Evolutionary conservation across 257 asterid genomes (phyloP).

Genomic region (Primulina tabacum): DNA sequence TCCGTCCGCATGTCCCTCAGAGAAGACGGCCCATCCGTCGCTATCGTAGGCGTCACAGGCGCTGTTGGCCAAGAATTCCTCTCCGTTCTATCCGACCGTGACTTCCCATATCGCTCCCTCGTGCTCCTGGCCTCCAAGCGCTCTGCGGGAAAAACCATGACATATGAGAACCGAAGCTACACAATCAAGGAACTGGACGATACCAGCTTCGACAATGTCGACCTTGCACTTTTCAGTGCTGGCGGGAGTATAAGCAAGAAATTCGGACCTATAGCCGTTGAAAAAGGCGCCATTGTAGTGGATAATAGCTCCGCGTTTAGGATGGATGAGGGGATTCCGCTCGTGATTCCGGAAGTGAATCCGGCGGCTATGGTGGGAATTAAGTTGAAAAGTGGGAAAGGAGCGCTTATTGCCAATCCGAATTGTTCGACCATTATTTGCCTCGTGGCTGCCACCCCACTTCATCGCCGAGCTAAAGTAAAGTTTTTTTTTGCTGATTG

Average conservation of each 20-base stretch:
- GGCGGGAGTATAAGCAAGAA: constrained; percentile 93
- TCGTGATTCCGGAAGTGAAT: constrained; percentile 93
- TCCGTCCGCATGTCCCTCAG: constrained; percentile 74
- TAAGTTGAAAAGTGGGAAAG: constrained; percentile 64
- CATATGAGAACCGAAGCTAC: constrained; percentile 46
- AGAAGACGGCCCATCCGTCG: constrained; percentile 77
- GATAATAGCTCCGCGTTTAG: constrained; percentile 98
- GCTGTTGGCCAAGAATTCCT: constrained; percentile 96
- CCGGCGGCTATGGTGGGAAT: constrained; percentile 84
- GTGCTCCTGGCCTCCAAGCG: constrained; percentile 87
- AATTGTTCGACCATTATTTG: constrained; percentile 93
- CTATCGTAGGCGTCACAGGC: constrained; percentile 92
- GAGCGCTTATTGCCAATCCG: constrained; percentile 83
- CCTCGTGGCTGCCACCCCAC: constrained; percentile 91
- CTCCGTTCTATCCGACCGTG: constrained; percentile 76
- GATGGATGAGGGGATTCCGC: constrained; percentile 82
- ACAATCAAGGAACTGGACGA: constrained; percentile 61
- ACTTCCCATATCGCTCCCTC: constrained; percentile 81
- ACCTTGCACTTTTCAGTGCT: constrained; percentile 85
- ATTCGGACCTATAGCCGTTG: constrained; percentile 74
- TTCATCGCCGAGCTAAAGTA: constrained; percentile 85
- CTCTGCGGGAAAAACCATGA: constrained; percentile 63
- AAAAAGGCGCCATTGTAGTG: constrained; percentile 74
- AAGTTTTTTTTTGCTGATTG: constrained; percentile 13
- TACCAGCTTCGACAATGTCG: constrained; percentile 61